Percentiles rank a stretch among this genome's conserved stretches.
These are phyloP conservation scores for Penicillium daleae DNA, from an alignment of 495 filamentous ascomycete species.

Conservation along the genomic window DNA sequence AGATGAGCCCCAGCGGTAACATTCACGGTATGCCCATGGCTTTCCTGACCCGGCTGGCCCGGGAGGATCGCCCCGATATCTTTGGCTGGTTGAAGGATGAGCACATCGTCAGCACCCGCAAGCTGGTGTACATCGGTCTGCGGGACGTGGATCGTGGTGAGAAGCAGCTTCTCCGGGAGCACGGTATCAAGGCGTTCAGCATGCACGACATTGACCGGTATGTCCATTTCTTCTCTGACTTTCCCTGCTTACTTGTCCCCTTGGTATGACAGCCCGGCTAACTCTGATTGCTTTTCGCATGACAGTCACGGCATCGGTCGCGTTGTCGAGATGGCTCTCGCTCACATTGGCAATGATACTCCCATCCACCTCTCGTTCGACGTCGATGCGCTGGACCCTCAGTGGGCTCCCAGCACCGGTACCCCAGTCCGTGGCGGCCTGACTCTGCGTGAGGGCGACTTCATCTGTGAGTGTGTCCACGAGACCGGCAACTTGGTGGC, in stretches of 20 bases:
- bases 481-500: conserved; percentile 89
- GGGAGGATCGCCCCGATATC: conserved; percentile 67
- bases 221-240: conserved; percentile 15
- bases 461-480: conserved; percentile 95
- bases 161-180: conserved; percentile 84
- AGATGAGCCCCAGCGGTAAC: conserved; percentile 87
- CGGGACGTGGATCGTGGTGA: conserved; percentile 90
- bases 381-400: conserved; percentile 93
- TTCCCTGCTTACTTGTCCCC: background rate
- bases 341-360: conserved; percentile 89
- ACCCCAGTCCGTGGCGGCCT: conserved; percentile 95
- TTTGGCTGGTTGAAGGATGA: conserved; percentile 87
- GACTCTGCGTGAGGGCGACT: conserved; percentile 95
- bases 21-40: conserved; percentile 98
- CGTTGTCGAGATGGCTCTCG: conserved; percentile 96
- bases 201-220: conserved; percentile 98
- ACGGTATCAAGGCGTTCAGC: conserved; percentile 92
- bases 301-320: conserved; percentile 84
- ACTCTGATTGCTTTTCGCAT: background rate
- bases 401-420: conserved; percentile 94
- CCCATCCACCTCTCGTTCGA: conserved; percentile 98
- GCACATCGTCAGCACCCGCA: conserved; percentile 68
- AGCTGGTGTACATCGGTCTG: conserved; percentile 96
- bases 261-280: background rate
- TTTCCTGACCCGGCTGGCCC: conserved; percentile 84